These are phyloP conservation scores for Sphagnum tenellum DNA, from an alignment of 225 moss, liverwort and hornwort species.

Conservation along the genomic window DNA sequence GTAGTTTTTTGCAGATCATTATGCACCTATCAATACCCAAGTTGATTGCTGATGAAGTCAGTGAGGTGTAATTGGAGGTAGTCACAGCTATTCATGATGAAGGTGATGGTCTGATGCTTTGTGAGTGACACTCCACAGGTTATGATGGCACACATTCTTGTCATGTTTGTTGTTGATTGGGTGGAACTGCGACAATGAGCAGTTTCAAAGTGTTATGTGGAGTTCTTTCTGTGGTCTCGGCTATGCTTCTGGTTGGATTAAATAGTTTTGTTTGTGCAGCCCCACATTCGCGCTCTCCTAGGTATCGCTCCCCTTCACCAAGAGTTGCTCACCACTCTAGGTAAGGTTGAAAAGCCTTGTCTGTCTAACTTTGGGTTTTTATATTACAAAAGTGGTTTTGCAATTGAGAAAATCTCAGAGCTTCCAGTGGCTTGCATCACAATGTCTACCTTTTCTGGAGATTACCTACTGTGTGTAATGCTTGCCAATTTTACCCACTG, in stretches of 20 bases:
- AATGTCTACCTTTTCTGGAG: not conserved
- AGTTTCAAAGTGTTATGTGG: too few species aligned
- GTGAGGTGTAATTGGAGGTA: too few species aligned
- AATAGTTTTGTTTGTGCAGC: slow-evolving; percentile 10
- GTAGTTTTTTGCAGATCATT: too few species aligned
- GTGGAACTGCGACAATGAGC: too few species aligned
- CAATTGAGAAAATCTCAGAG: not conserved
- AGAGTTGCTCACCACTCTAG: slow-evolving; percentile 54
- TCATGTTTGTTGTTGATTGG: not conserved
- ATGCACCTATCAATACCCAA: too few species aligned
- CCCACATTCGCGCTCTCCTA: slow-evolving; percentile 49
- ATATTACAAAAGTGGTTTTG: not conserved
- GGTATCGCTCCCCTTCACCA: slow-evolving; percentile 41
- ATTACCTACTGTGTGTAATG: not conserved
- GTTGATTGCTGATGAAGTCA: too few species aligned
- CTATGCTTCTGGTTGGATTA: not conserved
- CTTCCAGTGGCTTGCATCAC: not conserved
- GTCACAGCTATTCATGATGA: too few species aligned
- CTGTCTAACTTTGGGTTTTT: not conserved
- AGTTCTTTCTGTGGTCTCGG: not conserved
- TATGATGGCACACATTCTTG: not conserved
- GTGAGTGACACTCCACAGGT: too few species aligned
- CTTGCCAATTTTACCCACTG: not conserved
- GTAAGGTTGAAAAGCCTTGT: slow-evolving; percentile 2
- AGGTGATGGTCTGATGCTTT: too few species aligned